Evolutionary conservation across 148 eudicot species (phyloP), one percentile per base, ranked within the genome.

Genomic region (Drosera capensis): DNA sequence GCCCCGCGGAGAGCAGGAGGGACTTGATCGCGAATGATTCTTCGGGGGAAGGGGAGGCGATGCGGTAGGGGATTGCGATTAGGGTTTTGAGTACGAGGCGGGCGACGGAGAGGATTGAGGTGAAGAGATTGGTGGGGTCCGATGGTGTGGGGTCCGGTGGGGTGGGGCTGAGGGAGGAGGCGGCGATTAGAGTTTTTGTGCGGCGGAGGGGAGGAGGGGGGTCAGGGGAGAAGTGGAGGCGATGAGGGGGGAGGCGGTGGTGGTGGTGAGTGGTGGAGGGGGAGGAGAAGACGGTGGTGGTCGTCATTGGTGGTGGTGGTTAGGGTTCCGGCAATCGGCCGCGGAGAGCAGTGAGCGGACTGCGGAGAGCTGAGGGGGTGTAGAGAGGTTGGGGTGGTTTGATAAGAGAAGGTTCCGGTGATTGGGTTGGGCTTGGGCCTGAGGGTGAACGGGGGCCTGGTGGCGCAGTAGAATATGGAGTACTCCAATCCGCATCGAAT

Each of bases 141-240:
- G 84, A 71, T 11, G 66, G 67, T 9, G 72, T 77, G 0, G 84
- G 54, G 20, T 55, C 71, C 13, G 63, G 25, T 25, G 60, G 30
- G 38, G 15, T 13, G 68, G 55, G 30, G 48, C 44, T 35, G 65
- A 15, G 30, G 18, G 25, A 12, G 45, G 23, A 24, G 52, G 20
- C 16, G 58, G 4, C 14, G n/a, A 11, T 6, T 1, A 34, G 38
- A 1, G 11, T 34, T 6, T 11, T 6, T 6, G 38, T 11, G 38
- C 3, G 38, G 38, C 8, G 44, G 18, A 20, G 43, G 49, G 28
- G 14, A 28, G n/a, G 55, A 40, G 2, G 35, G 37, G 43, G 52
- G 37, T 30, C 40, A 15, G 23, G 31, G 9, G 51, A 30, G 8
- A 54, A 16, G 25, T 42, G 0, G 39, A 22, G 29, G 46, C 38